Percentiles rank a stretch among this genome's conserved stretches.
phyloP scores from a whole-genome alignment of 176 grass and related monocot species.

The Musa troglodytarum region DNA sequence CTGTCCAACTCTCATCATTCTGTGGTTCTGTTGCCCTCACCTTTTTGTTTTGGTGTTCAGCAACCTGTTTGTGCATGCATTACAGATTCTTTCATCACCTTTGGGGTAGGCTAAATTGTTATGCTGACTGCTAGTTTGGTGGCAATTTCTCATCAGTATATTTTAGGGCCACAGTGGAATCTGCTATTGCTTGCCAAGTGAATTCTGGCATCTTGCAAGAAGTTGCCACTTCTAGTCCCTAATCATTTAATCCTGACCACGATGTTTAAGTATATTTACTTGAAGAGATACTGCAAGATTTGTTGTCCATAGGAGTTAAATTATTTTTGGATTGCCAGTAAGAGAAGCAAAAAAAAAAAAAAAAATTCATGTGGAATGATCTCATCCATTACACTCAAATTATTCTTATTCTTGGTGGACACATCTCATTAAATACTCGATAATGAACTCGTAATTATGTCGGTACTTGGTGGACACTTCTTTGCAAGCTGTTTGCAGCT shows the following conservation, averaged over 20 bases:
- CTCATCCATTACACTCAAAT: not conserved
- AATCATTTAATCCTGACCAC: not conserved
- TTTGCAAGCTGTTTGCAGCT: not conserved
- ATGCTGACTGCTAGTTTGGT: not conserved
- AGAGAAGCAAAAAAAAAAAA: not conserved
- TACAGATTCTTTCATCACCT: constrained; percentile 11
- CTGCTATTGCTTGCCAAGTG: not conserved
- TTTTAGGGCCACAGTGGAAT: not conserved
- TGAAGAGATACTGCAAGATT: no score
- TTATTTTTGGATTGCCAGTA: not conserved
- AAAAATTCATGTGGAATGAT: no score
- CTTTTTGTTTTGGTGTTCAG: not conserved
- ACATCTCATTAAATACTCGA: not conserved
- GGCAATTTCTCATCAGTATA: not conserved
- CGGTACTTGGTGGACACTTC: not conserved
- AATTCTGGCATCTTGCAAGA: not conserved
- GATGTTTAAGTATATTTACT: not conserved
- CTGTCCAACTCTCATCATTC: not conserved
- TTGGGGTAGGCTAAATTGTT: not conserved
- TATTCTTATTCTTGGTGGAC: not conserved
- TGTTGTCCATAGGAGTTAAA: not conserved
- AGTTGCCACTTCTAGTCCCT: not conserved
- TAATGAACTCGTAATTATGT: not conserved
- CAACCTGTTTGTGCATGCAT: constrained; percentile 8
- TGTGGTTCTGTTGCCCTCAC: not conserved